phyloP scores from a whole-genome alignment of 768 basidiomycete species.

The Polyporus arcularius region DNA sequence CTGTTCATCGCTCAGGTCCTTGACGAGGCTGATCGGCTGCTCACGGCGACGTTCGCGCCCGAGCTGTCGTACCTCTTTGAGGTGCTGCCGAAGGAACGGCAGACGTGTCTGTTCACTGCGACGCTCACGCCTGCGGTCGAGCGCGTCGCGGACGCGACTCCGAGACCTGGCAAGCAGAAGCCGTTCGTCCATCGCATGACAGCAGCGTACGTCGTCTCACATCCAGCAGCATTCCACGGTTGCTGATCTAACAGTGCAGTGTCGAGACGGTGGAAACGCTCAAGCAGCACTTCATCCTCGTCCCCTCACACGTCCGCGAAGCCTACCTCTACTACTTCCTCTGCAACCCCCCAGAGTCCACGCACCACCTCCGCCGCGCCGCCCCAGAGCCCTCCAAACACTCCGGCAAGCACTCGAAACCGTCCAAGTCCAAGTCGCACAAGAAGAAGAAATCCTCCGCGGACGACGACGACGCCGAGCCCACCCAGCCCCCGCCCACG shows the following conservation, averaged over 20 bases:
- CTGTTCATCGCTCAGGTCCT: conserved; percentile 58
- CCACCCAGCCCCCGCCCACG: conserved; percentile 86
- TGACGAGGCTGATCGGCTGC: conserved; percentile 93
- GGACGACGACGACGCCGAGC: conserved; percentile 48
- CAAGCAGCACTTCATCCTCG: conserved; percentile 86
- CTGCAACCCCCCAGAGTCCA: conserved; percentile 84
- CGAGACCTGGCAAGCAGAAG: conserved; percentile 78
- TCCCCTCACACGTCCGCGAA: conserved; percentile 94
- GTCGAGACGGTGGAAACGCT: conserved; percentile 88
- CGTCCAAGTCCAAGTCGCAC: conserved; percentile 32
- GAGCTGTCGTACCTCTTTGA: conserved; percentile 81
- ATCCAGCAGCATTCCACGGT: conserved; percentile 1
- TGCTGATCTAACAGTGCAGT: conserved; percentile 40
- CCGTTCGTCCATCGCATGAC: conserved; percentile 85
- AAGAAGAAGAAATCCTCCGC: conserved; percentile 32
- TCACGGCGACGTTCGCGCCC: conserved; percentile 86
- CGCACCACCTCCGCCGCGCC: conserved; percentile 62
- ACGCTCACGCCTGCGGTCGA: conserved; percentile 90
- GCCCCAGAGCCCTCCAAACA: conserved; percentile 53
- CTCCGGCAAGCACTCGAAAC: conserved; percentile 26
- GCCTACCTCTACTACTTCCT: conserved; percentile 88
- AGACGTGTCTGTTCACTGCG: conserved; percentile 96
- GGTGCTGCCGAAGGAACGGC: conserved; percentile 79
- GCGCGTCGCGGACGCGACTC: conserved; percentile 66
- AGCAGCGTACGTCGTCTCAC: conserved; percentile 54